Base-by-base conservation (phyloP, 306 rosid species). In the Corylus americana region DNA sequence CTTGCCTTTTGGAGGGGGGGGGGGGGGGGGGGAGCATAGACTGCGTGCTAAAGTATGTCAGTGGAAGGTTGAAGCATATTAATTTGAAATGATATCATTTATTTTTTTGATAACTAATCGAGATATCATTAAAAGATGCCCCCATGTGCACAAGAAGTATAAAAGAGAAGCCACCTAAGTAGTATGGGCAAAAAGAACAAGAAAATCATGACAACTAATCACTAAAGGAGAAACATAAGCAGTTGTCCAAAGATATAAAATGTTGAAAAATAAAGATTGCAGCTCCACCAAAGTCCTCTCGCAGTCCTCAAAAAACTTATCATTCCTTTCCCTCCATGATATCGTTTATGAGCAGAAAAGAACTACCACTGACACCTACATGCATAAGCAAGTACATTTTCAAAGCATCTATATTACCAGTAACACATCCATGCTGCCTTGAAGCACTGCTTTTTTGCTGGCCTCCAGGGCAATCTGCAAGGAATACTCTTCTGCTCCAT, bases 381-480 rank as follows among this genome's bases (percentile, higher is more conserved):
- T 39, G 27, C 49, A 39, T 67, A 39, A 17, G n/a, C 59, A 45
- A 11, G 31, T 70, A 76, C 16, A 78, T 74, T 79, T 75, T 69
- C 71, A 76, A 25, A 13, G 83, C 74, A 84, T 71, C 71, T 76
- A 81, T 10, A 71, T 81, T 85, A 95, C 98, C 88, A 84, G 81
- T 85, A 95, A 88, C 73, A 87, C 77, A 74, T 89, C 87, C 89
- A 85, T 80, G 85, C 97, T 85, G 84, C 98, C 97, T 86, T 93
- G 96, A 55, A 93, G 92, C 83, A 90, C 92, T 68, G 83, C 87
- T 77, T 91, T 90, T 82, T 89, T 90, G 80, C 97, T 87, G 54
- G 93, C 86, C 80, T 91, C 98, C 59, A 93, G 82, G 61, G 88
- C 89, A 74, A 79, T 81, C 75, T 91, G 92, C 71, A 95, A 87